phyloP scores from a whole-genome alignment of 352 stramenopile genomes.

The Phytophthora cryptogea region DNA sequence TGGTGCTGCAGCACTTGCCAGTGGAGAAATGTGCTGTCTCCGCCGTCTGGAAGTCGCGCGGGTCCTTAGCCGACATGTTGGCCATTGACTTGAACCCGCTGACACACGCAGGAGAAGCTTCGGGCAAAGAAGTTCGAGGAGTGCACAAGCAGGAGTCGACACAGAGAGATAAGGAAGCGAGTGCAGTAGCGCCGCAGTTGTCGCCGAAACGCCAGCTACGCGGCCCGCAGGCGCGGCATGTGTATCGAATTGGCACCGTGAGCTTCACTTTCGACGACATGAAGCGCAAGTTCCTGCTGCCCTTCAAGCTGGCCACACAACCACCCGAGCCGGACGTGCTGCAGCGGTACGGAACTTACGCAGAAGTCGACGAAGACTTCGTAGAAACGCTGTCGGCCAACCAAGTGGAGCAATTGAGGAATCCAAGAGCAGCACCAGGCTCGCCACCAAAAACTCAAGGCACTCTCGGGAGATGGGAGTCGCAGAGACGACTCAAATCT shows the following conservation, averaged over 20 bases:
- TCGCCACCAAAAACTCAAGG: constrained; percentile 31
- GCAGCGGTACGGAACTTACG: constrained; percentile 42
- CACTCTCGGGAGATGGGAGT: constrained; percentile 39
- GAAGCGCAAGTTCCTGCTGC: constrained; percentile 68
- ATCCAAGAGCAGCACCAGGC: neutral
- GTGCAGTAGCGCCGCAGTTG: neutral
- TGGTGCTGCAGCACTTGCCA: constrained; percentile 64
- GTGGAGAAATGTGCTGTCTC: constrained; percentile 66
- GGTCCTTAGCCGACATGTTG: constrained; percentile 54
- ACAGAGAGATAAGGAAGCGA: neutral
- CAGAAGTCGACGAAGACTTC: constrained; percentile 14
- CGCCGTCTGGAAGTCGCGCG: constrained; percentile 59
- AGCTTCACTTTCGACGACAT: constrained; percentile 76
- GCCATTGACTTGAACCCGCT: constrained; percentile 58
- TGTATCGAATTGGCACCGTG: constrained; percentile 54
- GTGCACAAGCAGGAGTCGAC: neutral
- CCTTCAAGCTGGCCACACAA: constrained; percentile 53
- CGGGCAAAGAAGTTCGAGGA: constrained; percentile 4
- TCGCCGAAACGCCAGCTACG: constrained; percentile 13
- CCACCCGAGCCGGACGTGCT: constrained; percentile 47
- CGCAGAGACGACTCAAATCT: constrained; percentile 46
- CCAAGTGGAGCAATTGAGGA: constrained; percentile 6
- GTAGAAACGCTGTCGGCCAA: constrained; percentile 22
- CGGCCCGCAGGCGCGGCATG: constrained; percentile 10
- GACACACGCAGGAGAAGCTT: constrained; percentile 8